Base-by-base conservation (phyloP, 2,329 filamentous ascomycete genomes). In the Aspergillus carbonarius region DNA sequence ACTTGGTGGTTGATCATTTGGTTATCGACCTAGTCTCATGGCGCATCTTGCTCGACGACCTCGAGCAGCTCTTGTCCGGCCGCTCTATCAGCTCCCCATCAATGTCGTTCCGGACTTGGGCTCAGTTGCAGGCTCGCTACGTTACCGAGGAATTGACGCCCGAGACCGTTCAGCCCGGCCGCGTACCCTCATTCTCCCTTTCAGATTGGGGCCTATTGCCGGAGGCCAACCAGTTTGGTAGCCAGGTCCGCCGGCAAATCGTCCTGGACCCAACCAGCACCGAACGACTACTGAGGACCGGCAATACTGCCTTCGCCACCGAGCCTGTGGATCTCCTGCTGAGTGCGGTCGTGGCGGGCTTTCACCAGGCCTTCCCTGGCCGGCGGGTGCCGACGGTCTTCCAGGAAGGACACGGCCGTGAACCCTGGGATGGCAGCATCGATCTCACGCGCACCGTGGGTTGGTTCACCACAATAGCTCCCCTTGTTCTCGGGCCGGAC, bases 21-120 rank as follows among this genome's bases (percentile, higher is more conserved):
- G 37, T 53, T 3, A 34, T 64, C 13, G 60, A 64, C 23, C 35
- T 64, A 15, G 62, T 64, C 30, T 64, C 60, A 8, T 64, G 62
- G 62, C 50, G 59, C 2, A 40, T 61, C 49, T 30, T 63, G 9
- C 50, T 58, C 47, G 27, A 56, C 27, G 59, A 61, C 5, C 30
- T 63, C 13, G 55, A 59, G 20, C 15, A 51, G 10, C 34, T 57
- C 4, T 3, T 39, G 37, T 17, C 3, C 2, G 37, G 37, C 37
- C 15, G 15, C n/a, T 10, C 12, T 9, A 17, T 9, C n/a, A 2
- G 27, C 34, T 8, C 32, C 39, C 15, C 23, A 12, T 6, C 17
- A 8, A 7, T 40, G 27, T 50, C 57, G 2, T 55, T 55, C 44
- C 51, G 49, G 27, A 12, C 20, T 4, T 59, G 57, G 50, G 54